Conservation (phyloP, 495 filamentous ascomycete genomes). For the Chaetomium tenue region DNA sequence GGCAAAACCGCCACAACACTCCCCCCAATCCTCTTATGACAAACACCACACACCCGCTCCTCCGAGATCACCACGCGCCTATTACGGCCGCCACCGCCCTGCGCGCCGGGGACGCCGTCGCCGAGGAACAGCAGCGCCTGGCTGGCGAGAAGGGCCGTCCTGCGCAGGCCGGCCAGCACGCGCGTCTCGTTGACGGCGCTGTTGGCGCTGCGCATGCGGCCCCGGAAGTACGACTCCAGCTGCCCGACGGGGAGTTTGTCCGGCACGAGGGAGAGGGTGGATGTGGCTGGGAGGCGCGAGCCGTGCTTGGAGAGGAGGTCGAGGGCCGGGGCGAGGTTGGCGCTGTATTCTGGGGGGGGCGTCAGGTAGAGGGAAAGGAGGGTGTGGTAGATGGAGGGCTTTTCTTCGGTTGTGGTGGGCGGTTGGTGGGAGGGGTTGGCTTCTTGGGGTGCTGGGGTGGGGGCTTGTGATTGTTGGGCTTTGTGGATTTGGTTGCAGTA, state of each 20-base stretch:
- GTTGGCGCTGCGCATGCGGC: constrained; percentile 84
- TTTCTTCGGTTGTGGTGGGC: constrained; percentile 43
- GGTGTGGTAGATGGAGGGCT: constrained; percentile 81
- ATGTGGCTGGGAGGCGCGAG: constrained; percentile 80
- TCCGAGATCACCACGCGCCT: constrained; percentile 76
- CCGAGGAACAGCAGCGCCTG: constrained; percentile 70
- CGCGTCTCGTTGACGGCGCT: constrained; percentile 72
- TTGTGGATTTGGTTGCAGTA: constrained; percentile 87
- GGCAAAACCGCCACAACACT: constrained; percentile 69
- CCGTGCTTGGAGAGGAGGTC: constrained; percentile 88
- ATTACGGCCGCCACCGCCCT: constrained; percentile 59
- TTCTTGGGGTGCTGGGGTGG: constrained; percentile 48
- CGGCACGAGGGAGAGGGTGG: constrained; percentile 83
- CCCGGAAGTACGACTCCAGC: constrained; percentile 87
- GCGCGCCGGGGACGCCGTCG: constrained; percentile 50
- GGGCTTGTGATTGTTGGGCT: constrained; percentile 43
- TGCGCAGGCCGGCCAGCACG: constrained; percentile 70
- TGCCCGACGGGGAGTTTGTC: constrained; percentile 70
- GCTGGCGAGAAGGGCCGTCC: constrained; percentile 66
- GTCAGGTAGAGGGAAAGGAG: constrained; percentile 86
- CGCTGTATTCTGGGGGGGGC: constrained; percentile 58
- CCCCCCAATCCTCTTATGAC: constrained; percentile 86
- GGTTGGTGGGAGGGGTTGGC: constrained; percentile 15
- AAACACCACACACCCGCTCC: constrained; percentile 85
- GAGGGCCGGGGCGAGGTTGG: constrained; percentile 75